These are phyloP conservation scores for Malus hybrid DNA, from an alignment of 331 rosid species.

Conservation along the genomic window DNA sequence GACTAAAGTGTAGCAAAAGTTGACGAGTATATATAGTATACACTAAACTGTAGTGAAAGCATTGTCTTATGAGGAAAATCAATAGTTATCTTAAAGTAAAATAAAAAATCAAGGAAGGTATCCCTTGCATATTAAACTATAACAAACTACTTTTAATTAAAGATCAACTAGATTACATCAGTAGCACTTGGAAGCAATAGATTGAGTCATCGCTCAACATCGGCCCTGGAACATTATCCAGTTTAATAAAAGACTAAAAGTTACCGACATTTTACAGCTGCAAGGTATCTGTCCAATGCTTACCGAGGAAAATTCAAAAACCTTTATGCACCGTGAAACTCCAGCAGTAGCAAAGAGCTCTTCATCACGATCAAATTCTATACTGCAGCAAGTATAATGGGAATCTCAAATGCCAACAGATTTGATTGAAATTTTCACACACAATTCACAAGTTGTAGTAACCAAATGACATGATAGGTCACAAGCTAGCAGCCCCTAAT, in stretches of 20 bases:
- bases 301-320: conserved; percentile 43
- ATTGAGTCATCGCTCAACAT: neutral
- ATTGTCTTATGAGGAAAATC: neutral
- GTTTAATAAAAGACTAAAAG: neutral
- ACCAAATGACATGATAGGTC: neutral
- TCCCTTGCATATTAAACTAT: neutral
- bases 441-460: neutral
- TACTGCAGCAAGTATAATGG: conserved; percentile 29
- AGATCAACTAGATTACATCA: neutral
- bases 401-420: neutral
- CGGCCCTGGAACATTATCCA: neutral
- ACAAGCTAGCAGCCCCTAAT: neutral
- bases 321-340: conserved; percentile 41
- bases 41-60: neutral
- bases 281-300: neutral
- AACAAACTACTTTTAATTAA: neutral
- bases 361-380: conserved; percentile 42
- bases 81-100: neutral
- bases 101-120: neutral
- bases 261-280: neutral
- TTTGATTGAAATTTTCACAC: neutral
- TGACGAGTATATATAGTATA: neutral
- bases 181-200: neutral
- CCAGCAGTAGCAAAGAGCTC: conserved; percentile 45
- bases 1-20: neutral